Evolutionary conservation across 257 asterid species (phyloP).

Genomic region (Lavandula angustifolia): DNA sequence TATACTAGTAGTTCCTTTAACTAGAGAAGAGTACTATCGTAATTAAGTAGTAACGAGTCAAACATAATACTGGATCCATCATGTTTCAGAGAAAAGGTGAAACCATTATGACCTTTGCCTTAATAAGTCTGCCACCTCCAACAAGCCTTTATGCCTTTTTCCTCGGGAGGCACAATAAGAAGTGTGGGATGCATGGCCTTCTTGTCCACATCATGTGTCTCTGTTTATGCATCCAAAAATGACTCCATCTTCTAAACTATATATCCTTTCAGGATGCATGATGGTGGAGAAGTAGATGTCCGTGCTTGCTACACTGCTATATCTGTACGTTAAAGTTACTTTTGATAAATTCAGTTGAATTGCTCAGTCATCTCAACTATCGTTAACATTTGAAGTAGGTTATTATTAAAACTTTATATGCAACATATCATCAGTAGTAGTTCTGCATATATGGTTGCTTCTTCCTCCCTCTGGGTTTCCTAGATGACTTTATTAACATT

Average conservation of each 20-base stretch:
- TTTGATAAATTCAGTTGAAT: constrained; percentile 12
- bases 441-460: constrained; percentile 10
- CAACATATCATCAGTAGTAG: constrained; percentile 1
- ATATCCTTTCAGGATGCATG: constrained; percentile 76
- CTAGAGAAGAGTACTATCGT: background rate
- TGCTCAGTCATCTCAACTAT: constrained; percentile 10
- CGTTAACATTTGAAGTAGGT: background rate
- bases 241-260: constrained; percentile 25
- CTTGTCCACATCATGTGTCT: constrained; percentile 10
- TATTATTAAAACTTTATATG: background rate
- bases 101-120: too few relatives aligned
- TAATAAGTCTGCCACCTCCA: too few relatives aligned
- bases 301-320: constrained; percentile 98
- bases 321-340: constrained; percentile 64
- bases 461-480: background rate
- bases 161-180: too few relatives aligned
- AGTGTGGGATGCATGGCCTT: constrained; percentile 21
- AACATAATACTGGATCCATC: constrained; percentile 6
- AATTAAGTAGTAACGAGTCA: constrained; percentile 11
- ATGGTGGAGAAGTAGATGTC: constrained; percentile 94
- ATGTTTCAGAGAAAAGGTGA: background rate
- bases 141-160: too few relatives aligned
- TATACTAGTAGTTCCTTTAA: constrained; percentile 23
- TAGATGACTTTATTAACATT: background rate
- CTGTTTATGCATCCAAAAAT: constrained; percentile 1